Percentiles rank a stretch among this genome's conserved stretches.
These are phyloP conservation scores for Pichia deserticola DNA, from an alignment of 805 yeast genomes.

Conservation along the genomic window DNA sequence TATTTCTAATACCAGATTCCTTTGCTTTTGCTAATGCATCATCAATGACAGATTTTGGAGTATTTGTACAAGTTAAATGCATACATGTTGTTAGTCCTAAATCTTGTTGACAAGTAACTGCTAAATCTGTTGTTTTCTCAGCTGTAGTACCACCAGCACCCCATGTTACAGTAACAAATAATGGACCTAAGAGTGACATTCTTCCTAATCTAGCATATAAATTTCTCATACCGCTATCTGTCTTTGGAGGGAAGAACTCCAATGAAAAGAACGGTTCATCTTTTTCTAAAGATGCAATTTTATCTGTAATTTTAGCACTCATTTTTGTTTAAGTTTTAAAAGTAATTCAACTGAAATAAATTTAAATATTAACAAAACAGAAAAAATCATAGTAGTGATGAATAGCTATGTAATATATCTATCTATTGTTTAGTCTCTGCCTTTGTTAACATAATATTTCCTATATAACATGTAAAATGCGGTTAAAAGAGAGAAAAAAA, in stretches of 20 bases:
- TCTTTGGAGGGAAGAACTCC: slow-evolving; percentile 97
- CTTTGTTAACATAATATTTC: no score
- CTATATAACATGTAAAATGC: no score
- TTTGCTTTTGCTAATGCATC: slow-evolving; percentile 68
- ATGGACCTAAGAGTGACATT: slow-evolving; percentile 81
- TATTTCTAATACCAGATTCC: slow-evolving; percentile 73
- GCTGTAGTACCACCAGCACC: slow-evolving; percentile 98
- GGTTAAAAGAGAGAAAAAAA: no score
- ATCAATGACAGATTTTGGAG: slow-evolving; percentile 70
- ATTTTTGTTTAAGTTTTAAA: background rate
- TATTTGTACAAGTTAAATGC: slow-evolving; percentile 95
- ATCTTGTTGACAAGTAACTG: slow-evolving; percentile 65
- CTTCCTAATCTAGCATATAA: slow-evolving; percentile 80
- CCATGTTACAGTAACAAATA: slow-evolving; percentile 93
- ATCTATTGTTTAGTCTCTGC: no score
- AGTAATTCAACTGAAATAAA: no score
- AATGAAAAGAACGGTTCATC: slow-evolving; percentile 65
- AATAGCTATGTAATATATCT: no score
- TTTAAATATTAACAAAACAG: no score
- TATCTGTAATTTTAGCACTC: slow-evolving; percentile 40
- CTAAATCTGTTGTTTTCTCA: slow-evolving; percentile 77
- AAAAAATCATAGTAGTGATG: no score
- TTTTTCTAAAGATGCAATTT: slow-evolving; percentile 36
- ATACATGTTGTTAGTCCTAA: slow-evolving; percentile 84
- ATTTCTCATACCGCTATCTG: slow-evolving; percentile 78